phyloP scores from a whole-genome alignment of 2,329 filamentous ascomycete genomes.

The Colletotrichum chlorophyti region DNA sequence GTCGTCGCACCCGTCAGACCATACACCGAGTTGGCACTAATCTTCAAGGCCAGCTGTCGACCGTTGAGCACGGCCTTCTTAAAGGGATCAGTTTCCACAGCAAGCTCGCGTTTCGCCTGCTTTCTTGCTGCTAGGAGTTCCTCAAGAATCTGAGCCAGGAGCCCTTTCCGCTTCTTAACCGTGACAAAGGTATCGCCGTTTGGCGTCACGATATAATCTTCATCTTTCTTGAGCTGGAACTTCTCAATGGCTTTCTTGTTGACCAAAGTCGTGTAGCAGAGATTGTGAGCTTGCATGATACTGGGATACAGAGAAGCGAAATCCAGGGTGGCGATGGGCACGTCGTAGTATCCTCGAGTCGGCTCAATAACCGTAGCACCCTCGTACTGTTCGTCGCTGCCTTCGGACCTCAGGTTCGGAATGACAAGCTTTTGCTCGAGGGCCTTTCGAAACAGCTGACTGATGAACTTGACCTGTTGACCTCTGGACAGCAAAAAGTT shows the following conservation, averaged over 20 bases:
- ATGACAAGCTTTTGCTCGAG: conserved; percentile 93
- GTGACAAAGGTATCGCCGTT: conserved; percentile 95
- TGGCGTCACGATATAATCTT: conserved; percentile 96
- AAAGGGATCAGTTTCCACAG: conserved; percentile 90
- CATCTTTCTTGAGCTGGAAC: conserved; percentile 79
- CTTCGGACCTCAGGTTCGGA: conserved; percentile 78
- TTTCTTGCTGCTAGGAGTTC: conserved; percentile 93
- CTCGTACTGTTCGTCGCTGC: conserved; percentile 88
- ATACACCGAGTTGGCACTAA: conserved; percentile 98
- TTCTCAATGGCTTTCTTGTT: conserved; percentile 80
- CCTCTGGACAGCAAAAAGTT: conserved; percentile 91
- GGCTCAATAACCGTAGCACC: conserved; percentile 98
- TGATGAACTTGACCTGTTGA: conserved; percentile 97
- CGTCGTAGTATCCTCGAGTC: conserved; percentile 89
- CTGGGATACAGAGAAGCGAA: conserved; percentile 98
- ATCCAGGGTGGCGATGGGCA: conserved; percentile 95
- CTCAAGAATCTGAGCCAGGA: conserved; percentile 94
- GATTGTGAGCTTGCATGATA: conserved; percentile 98
- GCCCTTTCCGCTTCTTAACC: conserved; percentile 84
- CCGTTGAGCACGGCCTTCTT: conserved; percentile 98
- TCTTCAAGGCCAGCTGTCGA: conserved; percentile 92
- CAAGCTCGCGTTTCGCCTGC: conserved; percentile 89
- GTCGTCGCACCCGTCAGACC: conserved; percentile 95
- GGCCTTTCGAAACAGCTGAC: conserved; percentile 94
- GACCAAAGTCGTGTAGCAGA: conserved; percentile 94